A percentile compares a stretch with the other conserved stretches of the same genome.
phyloP scores from a whole-genome alignment of 2,329 filamentous ascomycete species.

The Blastomyces percursus region DNA sequence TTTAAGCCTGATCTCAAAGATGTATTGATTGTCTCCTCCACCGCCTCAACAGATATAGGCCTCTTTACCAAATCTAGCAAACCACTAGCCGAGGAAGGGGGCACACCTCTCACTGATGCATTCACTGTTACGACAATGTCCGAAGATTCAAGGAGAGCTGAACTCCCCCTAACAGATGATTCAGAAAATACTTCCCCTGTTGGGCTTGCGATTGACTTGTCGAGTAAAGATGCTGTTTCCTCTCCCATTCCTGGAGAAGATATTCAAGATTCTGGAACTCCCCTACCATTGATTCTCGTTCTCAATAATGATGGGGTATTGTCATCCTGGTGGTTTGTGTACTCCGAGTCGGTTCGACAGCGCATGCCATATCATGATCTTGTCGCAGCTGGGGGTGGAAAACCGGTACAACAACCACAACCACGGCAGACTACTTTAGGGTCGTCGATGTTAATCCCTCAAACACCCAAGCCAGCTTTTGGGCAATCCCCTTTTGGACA shows the following conservation, averaged over 20 bases:
- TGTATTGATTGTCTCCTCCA: conserved; percentile 69
- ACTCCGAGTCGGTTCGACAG: conserved; percentile 70
- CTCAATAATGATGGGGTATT: conserved; percentile 84
- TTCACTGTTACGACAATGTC: conserved; percentile 64
- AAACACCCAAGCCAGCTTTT: conserved; percentile 14
- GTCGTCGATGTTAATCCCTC: conserved; percentile 14
- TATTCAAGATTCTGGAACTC: conserved; percentile 64
- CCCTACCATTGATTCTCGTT: conserved; percentile 71
- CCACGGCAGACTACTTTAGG: conserved; percentile 12
- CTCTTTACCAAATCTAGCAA: conserved; percentile 63
- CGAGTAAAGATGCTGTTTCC: conserved; percentile 63
- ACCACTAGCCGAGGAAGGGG: conserved; percentile 51
- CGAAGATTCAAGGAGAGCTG: conserved; percentile 64
- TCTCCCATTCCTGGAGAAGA: conserved; percentile 70
- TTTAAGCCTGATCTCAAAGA: conserved; percentile 75
- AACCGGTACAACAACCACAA: conserved; percentile 21
- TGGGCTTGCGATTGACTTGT: conserved; percentile 74
- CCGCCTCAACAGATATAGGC: conserved; percentile 66
- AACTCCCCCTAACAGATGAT: conserved; percentile 57
- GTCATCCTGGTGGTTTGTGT: conserved; percentile 82
- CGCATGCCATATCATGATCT: conserved; percentile 65
- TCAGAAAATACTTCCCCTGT: conserved; percentile 64
- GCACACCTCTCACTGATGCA: conserved; percentile 51
- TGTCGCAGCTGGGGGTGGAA: conserved; percentile 27
- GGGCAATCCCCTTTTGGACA: conserved; percentile 17